A percentile compares a stretch with the other conserved stretches of the same genome.
phyloP scores from a whole-genome alignment of 2,329 filamentous ascomycete species.

The Ceratocystis albifundus region DNA sequence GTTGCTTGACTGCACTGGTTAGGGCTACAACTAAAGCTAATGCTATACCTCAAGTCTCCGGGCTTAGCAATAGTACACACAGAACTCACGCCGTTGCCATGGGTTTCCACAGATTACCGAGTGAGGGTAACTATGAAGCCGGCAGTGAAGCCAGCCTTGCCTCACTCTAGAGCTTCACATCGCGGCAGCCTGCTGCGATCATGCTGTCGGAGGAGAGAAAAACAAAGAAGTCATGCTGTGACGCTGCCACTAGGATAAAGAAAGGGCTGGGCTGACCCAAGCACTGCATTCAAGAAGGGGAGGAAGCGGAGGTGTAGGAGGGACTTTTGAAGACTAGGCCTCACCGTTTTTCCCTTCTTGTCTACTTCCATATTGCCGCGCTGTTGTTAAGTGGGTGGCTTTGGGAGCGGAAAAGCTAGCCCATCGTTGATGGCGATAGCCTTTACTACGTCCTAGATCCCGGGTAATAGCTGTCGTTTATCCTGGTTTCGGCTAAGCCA shows the following conservation, averaged over 20 bases:
- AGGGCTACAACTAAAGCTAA: background rate
- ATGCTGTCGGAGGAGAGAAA: background rate
- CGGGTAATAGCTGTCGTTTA: too few relatives aligned
- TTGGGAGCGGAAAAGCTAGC: background rate
- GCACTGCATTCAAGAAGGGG: background rate
- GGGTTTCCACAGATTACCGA: too few relatives aligned
- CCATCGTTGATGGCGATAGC: too few relatives aligned
- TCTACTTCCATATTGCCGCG: background rate
- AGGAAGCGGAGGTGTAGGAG: background rate
- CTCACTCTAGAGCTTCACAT: background rate
- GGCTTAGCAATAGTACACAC: too few relatives aligned
- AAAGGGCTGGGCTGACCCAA: background rate
- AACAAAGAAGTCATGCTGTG: too few relatives aligned
- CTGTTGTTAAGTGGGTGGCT: background rate
- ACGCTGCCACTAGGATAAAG: background rate
- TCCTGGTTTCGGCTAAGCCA: background rate
- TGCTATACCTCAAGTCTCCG: too few relatives aligned
- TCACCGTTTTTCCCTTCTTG: background rate
- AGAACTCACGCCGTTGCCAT: too few relatives aligned
- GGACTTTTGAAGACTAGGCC: slow-evolving; percentile 9
- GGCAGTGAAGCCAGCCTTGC: background rate
- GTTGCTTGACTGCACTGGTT: too few relatives aligned
- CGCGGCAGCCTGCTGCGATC: background rate
- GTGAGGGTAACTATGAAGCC: too few relatives aligned
- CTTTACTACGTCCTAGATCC: too few relatives aligned